Percentiles rank a stretch among this genome's conserved stretches.
phyloP scores from a whole-genome alignment of 2,329 filamentous ascomycete species.

The Xylaria sp. region DNA sequence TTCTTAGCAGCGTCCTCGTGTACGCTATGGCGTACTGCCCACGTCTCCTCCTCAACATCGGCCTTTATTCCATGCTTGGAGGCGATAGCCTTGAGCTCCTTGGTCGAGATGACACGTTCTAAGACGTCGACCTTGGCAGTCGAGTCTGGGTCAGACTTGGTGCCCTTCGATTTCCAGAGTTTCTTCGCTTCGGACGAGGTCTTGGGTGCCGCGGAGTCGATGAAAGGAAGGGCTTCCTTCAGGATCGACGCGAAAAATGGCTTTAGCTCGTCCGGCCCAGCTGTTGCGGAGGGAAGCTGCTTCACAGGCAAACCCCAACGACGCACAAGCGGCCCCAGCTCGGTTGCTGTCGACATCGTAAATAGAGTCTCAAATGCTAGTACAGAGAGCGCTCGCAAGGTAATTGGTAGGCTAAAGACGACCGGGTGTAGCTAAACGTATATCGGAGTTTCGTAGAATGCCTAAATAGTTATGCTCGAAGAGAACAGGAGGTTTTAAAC shows the following conservation, averaged over 20 bases:
- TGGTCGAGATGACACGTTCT: conserved; percentile 60
- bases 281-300: conserved; percentile 59
- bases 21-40: conserved; percentile 71
- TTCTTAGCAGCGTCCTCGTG: conserved; percentile 64
- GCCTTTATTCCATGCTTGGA: conserved; percentile 28
- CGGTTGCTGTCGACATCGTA: conserved; percentile 39
- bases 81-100: conserved; percentile 56
- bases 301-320: conserved; percentile 62
- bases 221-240: conserved; percentile 68
- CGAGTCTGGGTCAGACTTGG: conserved; percentile 62
- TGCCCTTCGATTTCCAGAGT: conserved; percentile 63
- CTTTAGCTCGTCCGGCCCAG: conserved; percentile 57
- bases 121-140: conserved; percentile 64
- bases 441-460: conserved; percentile 5
- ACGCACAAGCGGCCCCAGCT: conserved; percentile 62
- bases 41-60: conserved; percentile 60
- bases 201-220: conserved; percentile 64
- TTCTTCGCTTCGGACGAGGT: conserved; percentile 52
- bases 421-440: not conserved
- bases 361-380: not conserved
- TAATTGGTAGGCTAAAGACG: not conserved
- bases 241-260: conserved; percentile 65
- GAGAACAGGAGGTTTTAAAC: not conserved
- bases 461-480: not conserved
- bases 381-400: not conserved